Base-by-base conservation (phyloP, 306 rosid species). In the Lithocarpus polystachyus region DNA sequence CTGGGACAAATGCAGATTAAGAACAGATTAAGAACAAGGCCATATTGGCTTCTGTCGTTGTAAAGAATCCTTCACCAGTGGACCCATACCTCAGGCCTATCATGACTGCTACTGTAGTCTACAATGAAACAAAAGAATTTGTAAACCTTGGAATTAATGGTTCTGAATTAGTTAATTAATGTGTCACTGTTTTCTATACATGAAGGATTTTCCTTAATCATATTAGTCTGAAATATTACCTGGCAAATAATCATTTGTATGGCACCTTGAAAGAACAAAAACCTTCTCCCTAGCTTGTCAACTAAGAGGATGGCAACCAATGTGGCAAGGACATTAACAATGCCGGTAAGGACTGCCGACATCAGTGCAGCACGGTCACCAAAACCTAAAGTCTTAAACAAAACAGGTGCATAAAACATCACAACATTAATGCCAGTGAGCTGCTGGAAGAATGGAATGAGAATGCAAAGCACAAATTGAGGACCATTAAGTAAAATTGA, bases 1-100 rank as follows among this genome's bases (percentile, higher is more conserved):
- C n/a, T n/a, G n/a, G n/a, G n/a, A n/a, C 92, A 20, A 82, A 92
- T 54, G 88, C 92, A n/a, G 94, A 92, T 43, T 88, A 92, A 7
- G 31, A 6, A 33, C 92, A 92, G 4, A 89, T 82, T 23, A 92
- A 79, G 23, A 82, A 9, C 73, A 89, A 20, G 3, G 86, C 75
- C 2, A 80, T 0, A 43, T 89, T 51, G 0, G 90, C 86, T 29
- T 77, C 79, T 0, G 1, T 71, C 37, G 5, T 43, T 29, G 59
- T 11, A 31, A 90, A 73, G n/a, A 80, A 37, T 59, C 95, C 95
- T 35, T 82, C 24, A 4, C 95, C 92, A 4, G 13, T 76, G 14
- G 74, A 1, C 22, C 93, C 96, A 40, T 84, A 87, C 55, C 24
- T 75, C 2, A 8, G 0, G 3, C 37, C 85, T 35, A 91, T 83